Base-by-base conservation (phyloP, 345 rosid species). In the Rhizophora apiculata region DNA sequence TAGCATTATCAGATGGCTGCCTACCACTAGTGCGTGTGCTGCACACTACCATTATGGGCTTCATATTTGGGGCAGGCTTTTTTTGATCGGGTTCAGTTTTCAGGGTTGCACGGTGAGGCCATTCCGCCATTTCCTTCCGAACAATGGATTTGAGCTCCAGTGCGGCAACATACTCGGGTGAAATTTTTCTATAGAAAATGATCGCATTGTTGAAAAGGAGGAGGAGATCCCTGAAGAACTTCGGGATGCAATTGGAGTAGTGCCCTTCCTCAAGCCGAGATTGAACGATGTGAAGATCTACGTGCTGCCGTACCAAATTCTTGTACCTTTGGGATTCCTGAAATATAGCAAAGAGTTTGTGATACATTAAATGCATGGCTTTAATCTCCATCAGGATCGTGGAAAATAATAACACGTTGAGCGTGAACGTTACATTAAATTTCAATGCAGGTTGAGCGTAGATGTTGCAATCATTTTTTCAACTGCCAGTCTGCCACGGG, bases 171-270 rank as follows among this genome's bases (percentile, higher is more conserved):
- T 27, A 67, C 72, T 89, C 92, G 1, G 83, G 49, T n/a, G 88
- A 83, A 2, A 71, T 56, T 46, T 82, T 81, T 18, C 76, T 67
- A 37, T 75, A 86, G 62, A 84, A 83, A 61, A 84, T 58, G 8
- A 82, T 68, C 11, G 80, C 86, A 64, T 89, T 89, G 85, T 81
- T 87, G 67, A 85, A 72, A 18, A 89, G 76, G 65, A 89, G 83
- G 56, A 89, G 84, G 69, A 86, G 78, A 71, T 89, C 96, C 22
- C 86, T 76, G 64, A 81, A 80, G 72, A 84, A 86, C 51, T 67
- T 80, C 67, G 56, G 72, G 62, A 37, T 62, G 72, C 84, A 82
- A 49, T 67, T 74, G 53, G 84, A 55, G 76, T 89, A 87, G 66
- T 67, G 78, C 57, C 83, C 85, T 34, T 77, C 78, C 59, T 85